These are phyloP conservation scores for Mycena citricolor DNA, from an alignment of 1,284 basidiomycete species.

Conservation along the genomic window DNA sequence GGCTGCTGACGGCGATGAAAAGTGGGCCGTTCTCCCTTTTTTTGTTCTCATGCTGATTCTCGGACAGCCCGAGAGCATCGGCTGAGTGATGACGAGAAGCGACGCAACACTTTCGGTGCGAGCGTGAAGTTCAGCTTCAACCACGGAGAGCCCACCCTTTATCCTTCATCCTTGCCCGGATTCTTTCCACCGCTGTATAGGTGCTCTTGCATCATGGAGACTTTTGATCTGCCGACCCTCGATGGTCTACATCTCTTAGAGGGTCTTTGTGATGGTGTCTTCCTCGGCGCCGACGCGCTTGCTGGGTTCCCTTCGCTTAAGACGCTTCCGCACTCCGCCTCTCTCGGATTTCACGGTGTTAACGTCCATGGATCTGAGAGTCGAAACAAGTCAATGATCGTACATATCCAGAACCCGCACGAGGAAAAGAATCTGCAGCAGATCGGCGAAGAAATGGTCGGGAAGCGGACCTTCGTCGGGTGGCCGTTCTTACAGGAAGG, in stretches of 20 bases:
- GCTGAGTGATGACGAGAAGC: slow-evolving; percentile 75
- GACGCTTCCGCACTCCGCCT: slow-evolving; percentile 80
- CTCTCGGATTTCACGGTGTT: slow-evolving; percentile 84
- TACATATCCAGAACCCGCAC: slow-evolving; percentile 79
- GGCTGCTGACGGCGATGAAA: slow-evolving; percentile 82
- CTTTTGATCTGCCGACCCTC: slow-evolving; percentile 86
- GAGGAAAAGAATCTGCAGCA: slow-evolving; percentile 71
- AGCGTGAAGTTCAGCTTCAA: slow-evolving; percentile 82
- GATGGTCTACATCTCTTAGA: slow-evolving; percentile 85
- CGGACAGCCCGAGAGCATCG: slow-evolving; percentile 69
- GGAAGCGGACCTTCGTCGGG: slow-evolving; percentile 76
- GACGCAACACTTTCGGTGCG: slow-evolving; percentile 78
- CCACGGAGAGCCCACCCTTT: slow-evolving; percentile 60
- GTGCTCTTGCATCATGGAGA: slow-evolving; percentile 76
- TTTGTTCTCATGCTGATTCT: neutral
- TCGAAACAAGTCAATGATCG: slow-evolving; percentile 89
- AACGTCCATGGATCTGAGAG: slow-evolving; percentile 93
- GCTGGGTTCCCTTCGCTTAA: slow-evolving; percentile 96
- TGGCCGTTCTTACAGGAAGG: slow-evolving; percentile 98
- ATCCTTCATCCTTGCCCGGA: slow-evolving; percentile 89
- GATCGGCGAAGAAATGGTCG: slow-evolving; percentile 75
- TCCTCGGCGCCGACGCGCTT: slow-evolving; percentile 82
- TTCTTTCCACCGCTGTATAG: slow-evolving; percentile 92
- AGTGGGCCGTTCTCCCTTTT: slow-evolving; percentile 42
- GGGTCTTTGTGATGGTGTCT: slow-evolving; percentile 88